These are phyloP conservation scores for Saccharomycopsis olivae DNA, from an alignment of 805 yeast genomes.

Conservation along the genomic window DNA sequence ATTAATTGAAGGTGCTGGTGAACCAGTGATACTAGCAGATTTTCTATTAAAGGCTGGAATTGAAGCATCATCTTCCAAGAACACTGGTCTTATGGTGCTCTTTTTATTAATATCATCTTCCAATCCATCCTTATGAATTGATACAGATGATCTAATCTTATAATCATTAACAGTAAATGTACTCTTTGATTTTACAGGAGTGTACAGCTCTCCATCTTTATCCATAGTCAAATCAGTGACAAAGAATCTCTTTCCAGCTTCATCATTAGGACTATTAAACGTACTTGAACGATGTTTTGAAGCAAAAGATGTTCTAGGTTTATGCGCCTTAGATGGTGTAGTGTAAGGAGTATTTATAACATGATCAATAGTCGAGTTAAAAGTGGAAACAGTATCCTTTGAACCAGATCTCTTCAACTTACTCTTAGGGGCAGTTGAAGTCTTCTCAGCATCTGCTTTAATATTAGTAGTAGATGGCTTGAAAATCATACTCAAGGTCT, in stretches of 20 bases:
- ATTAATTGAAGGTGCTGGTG: conserved; percentile 7
- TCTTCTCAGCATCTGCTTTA: neutral
- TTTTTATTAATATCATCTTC: conserved; percentile 5
- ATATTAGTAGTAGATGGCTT: conserved; percentile 1
- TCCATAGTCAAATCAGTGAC: neutral
- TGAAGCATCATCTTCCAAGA: neutral
- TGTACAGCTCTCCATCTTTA: neutral
- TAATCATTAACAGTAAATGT: neutral
- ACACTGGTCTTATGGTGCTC: conserved; percentile 13
- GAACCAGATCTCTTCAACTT: neutral
- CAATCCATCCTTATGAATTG: neutral
- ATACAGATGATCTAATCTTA: conserved; percentile 1
- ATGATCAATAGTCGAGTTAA: conserved; percentile 7
- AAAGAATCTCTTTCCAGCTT: neutral
- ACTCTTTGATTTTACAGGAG: neutral
- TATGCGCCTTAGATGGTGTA: conserved; percentile 7
- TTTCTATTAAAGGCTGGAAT: neutral
- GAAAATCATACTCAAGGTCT: conserved; percentile 11
- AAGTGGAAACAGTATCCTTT: conserved; percentile 3
- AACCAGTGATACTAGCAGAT: conserved; percentile 1
- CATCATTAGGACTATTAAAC: neutral
- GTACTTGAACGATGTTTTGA: neutral
- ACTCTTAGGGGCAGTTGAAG: neutral
- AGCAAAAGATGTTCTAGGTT: neutral
- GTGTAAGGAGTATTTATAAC: conserved; percentile 6